These are phyloP conservation scores for Hemisphaericaspora subhashii DNA, from an alignment of 1,139 yeast genomes.

Conservation along the genomic window DNA sequence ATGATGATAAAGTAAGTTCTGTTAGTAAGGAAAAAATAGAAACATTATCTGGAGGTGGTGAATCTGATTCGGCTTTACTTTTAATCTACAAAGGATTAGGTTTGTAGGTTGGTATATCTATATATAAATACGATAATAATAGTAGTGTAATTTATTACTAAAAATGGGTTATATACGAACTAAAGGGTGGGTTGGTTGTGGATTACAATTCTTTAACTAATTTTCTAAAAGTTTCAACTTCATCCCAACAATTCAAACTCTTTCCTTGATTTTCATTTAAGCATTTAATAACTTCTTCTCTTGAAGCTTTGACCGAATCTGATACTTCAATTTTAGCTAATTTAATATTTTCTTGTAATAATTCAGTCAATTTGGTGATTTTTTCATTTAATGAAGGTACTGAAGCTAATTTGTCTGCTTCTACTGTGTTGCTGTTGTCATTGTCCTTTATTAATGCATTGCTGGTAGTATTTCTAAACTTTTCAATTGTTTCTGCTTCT, in stretches of 20 bases:
- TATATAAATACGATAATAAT: not conserved
- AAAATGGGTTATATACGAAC: too few relatives aligned
- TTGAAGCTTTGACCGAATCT: conserved; percentile 40
- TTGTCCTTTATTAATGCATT: conserved; percentile 38
- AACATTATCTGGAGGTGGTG: conserved; percentile 93
- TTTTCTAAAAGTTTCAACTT: conserved; percentile 71
- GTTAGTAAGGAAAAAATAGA: conserved; percentile 81
- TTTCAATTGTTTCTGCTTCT: conserved; percentile 57
- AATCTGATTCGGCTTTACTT: conserved; percentile 91
- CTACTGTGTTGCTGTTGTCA: too few relatives aligned
- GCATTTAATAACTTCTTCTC: conserved; percentile 63
- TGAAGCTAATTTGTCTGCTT: conserved; percentile 16
- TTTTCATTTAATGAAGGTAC: conserved; percentile 39
- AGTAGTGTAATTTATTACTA: not conserved
- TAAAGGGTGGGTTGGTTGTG: too few relatives aligned
- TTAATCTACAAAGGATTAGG: conserved; percentile 83
- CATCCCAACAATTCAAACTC: conserved; percentile 87
- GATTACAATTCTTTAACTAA: conserved; percentile 34
- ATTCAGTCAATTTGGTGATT: conserved; percentile 44
- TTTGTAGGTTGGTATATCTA: conserved; percentile 25
- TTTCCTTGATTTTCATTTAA: conserved; percentile 66
- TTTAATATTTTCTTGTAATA: conserved; percentile 48
- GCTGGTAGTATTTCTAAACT: conserved; percentile 54
- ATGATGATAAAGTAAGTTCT: conserved; percentile 84
- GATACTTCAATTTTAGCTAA: conserved; percentile 39